Evolutionary conservation across 805 yeast species (phyloP).

Genomic region (Pichia cabralensis): DNA sequence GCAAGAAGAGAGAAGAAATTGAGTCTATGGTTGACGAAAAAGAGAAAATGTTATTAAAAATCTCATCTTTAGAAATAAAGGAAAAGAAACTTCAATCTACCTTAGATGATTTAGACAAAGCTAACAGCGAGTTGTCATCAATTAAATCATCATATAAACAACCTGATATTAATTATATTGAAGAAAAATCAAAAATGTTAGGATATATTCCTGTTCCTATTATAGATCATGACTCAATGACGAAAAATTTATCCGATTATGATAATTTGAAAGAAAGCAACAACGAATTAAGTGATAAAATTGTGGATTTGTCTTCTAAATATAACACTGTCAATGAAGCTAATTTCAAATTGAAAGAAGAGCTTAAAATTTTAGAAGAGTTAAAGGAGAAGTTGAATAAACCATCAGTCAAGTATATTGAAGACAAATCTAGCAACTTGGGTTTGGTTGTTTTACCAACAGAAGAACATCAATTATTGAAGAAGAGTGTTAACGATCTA

Average conservation of each 20-base stretch:
- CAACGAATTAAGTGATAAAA: not conserved
- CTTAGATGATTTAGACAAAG: constrained; percentile 2
- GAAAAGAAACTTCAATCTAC: not conserved
- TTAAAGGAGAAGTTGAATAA: not conserved
- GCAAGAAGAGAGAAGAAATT: constrained; percentile 4
- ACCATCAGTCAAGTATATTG: not conserved
- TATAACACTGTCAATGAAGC: too few relatives aligned
- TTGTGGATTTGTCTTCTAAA: too few relatives aligned
- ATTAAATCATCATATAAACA: not conserved
- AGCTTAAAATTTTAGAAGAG: not conserved
- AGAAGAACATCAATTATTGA: constrained; percentile 10
- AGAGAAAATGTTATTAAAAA: too few relatives aligned
- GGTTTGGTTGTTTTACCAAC: constrained; percentile 16
- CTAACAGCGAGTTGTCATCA: constrained; percentile 1
- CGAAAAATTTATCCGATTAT: not conserved
- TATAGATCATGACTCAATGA: constrained; percentile 6
- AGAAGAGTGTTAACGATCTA: too few relatives aligned
- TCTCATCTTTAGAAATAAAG: constrained; percentile 1
- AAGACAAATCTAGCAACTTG: not conserved
- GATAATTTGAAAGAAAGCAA: not conserved
- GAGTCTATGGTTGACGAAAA: too few relatives aligned
- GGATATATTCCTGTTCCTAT: constrained; percentile 10
- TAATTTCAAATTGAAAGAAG: not conserved
- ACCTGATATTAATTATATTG: constrained; percentile 18
- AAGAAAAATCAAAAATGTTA: constrained; percentile 8